These are phyloP conservation scores for Anthracocystis panici-leucophaei DNA, from an alignment of 1,284 basidiomycete genomes.

Conservation along the genomic window DNA sequence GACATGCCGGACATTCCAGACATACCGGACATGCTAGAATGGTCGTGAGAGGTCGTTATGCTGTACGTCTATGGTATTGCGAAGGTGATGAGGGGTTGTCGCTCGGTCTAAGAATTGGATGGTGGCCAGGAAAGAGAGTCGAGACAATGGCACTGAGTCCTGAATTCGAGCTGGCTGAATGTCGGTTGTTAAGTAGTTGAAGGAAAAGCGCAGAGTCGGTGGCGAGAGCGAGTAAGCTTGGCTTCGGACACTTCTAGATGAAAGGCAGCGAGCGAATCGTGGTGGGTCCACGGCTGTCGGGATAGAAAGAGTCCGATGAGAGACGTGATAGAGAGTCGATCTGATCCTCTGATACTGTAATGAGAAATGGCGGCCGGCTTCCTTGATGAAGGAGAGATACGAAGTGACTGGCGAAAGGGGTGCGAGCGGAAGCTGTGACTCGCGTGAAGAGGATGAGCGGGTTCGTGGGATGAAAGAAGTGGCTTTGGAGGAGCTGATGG, in stretches of 20 bases:
- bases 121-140: neutral
- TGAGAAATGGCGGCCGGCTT: too few species aligned
- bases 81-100: neutral
- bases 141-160: neutral
- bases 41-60: slow-evolving; percentile 33
- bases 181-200: slow-evolving; percentile 1
- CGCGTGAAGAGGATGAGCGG: too few species aligned
- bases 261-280: neutral
- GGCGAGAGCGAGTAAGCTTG: neutral
- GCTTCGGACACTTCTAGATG: slow-evolving; percentile 1
- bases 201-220: neutral
- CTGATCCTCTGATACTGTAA: neutral
- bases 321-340: neutral
- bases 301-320: too few species aligned
- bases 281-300: neutral
- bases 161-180: neutral
- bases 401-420: too few species aligned
- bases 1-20: slow-evolving; percentile 34
- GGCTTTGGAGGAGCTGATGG: too few species aligned
- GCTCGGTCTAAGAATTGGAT: neutral
- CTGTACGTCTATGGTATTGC: neutral
- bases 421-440: too few species aligned
- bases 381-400: too few species aligned
- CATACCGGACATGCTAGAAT: slow-evolving; percentile 35
- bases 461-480: too few species aligned